Evolutionary conservation across 768 basidiomycete species (phyloP), one percentile per base, ranked within the genome.

Genomic region (Suillus decipiens): DNA sequence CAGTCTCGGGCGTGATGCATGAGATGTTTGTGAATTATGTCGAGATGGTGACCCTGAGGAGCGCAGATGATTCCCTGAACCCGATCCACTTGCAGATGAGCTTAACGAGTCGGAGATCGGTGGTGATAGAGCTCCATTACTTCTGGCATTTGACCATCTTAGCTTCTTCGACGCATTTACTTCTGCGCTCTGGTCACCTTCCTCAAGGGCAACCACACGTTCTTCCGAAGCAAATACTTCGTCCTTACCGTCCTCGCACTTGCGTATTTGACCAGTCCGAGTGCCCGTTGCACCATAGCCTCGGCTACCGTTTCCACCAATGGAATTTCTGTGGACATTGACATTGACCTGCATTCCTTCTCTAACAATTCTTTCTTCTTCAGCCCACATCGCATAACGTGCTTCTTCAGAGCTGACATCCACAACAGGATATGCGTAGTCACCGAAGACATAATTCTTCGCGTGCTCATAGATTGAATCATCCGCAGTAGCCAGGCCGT

Each of bases 401-500:
- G 73, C 73, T 28, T 73, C 77, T 60, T 81, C 77, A 31, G 89
- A 86, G 76, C 91, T 95, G 55, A 93, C 90, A 69, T 96, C 95
- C 64, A 95, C 88, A 61, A 86, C 87, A 0, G 95, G 95, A 72
- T 96, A 96, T 70, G 92, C 85, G 72, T 95, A 94, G 76, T 96
- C 92, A 5, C 94, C 94, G 68, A 95, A 98, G 31, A 96, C 81
- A 64, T 93, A 91, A 67, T 84, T 81, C 72, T 86, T 85, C 73
- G 92, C 89, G 43, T 94, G 83, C 34, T 77, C 81, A 70, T 89
- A 99, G 59, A 96, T 75, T 66, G 80, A 80, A 68, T 97, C 96
- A 69, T 93, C 90, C 28, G 75, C 85, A 2, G 85, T 85, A 42
- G 66, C 74, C 48, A 75, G 68, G 53, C 48, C 58, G 53, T 74